phyloP scores from a whole-genome alignment of 345 rosid genomes.

The Zanthoxylum bungeanum region DNA sequence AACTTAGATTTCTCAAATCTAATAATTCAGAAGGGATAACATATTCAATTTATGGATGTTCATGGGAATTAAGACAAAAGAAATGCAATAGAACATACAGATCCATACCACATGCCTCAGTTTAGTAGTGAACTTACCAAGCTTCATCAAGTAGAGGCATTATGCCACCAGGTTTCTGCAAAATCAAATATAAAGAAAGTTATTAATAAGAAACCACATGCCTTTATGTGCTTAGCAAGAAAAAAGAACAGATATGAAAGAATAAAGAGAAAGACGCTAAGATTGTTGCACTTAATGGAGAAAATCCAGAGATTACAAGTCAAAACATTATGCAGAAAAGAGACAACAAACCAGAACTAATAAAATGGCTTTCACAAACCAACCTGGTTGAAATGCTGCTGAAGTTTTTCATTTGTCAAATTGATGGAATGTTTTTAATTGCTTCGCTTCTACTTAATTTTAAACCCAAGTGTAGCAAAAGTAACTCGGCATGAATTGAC shows the following conservation, averaged over 20 bases:
- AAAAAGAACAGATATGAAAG: not conserved
- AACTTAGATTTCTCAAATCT: too few species aligned
- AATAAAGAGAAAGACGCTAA: not conserved
- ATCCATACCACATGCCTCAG: too few species aligned
- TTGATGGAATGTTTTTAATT: too few species aligned
- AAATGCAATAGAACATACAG: too few species aligned
- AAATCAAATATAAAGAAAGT: slow-evolving; percentile 12
- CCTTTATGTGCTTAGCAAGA: not conserved
- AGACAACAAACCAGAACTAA: slow-evolving; percentile 28
- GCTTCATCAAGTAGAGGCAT: slow-evolving; percentile 99
- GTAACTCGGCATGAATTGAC: too few species aligned
- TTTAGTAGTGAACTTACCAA: slow-evolving; percentile 56
- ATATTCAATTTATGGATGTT: too few species aligned
- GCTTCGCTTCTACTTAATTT: too few species aligned
- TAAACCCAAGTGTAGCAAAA: too few species aligned
- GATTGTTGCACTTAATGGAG: not conserved
- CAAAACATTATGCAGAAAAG: slow-evolving; percentile 16
- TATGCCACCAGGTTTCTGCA: slow-evolving; percentile 99
- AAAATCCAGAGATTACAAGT: not conserved
- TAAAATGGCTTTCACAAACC: slow-evolving; percentile 16
- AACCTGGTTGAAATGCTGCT: slow-evolving; percentile 99
- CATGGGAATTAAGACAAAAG: too few species aligned
- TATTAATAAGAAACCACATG: not conserved
- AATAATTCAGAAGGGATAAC: too few species aligned
- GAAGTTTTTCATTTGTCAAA: slow-evolving; percentile 98